Percentiles rank a stretch among this genome's conserved stretches.
These are phyloP conservation scores for Myxozyma udenii DNA, from an alignment of 805 yeast species.

Conservation along the genomic window DNA sequence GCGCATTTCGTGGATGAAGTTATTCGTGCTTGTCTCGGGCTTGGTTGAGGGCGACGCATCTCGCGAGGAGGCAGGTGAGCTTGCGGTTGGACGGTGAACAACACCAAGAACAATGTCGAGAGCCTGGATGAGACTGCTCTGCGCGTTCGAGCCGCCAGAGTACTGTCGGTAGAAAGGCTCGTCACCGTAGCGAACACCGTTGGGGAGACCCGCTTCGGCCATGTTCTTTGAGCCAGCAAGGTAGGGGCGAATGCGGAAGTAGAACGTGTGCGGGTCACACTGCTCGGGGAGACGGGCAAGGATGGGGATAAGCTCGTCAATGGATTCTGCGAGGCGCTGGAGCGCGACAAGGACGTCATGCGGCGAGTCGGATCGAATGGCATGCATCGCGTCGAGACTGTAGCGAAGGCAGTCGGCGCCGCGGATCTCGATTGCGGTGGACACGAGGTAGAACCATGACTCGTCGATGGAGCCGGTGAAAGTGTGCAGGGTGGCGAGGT, in stretches of 20 bases:
- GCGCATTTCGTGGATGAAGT: slow-evolving; percentile 80
- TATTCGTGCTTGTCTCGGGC: slow-evolving; percentile 32
- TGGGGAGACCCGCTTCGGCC: slow-evolving; percentile 76
- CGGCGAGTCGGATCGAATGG: slow-evolving; percentile 50
- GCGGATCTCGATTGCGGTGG: slow-evolving; percentile 77
- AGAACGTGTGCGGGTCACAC: slow-evolving; percentile 92
- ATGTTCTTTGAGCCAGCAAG: slow-evolving; percentile 94
- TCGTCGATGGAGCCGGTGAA: slow-evolving; percentile 90
- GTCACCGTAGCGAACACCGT: slow-evolving; percentile 72
- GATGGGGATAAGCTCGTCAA: slow-evolving; percentile 69
- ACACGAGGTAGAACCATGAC: slow-evolving; percentile 87
- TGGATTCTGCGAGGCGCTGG: slow-evolving; percentile 66
- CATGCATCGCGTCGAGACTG: slow-evolving; percentile 65
- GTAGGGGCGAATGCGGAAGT: slow-evolving; percentile 80
- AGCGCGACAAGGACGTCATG: slow-evolving; percentile 46
- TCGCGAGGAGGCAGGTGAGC: slow-evolving; percentile 4
- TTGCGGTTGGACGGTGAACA: slow-evolving; percentile 66
- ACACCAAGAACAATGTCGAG: slow-evolving; percentile 74
- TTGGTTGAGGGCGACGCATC: slow-evolving; percentile 45
- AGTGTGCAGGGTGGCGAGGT: slow-evolving; percentile 74
- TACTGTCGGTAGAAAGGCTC: slow-evolving; percentile 32
- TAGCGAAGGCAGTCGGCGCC: slow-evolving; percentile 69
- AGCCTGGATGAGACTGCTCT: slow-evolving; percentile 83
- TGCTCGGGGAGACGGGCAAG: slow-evolving; percentile 83
- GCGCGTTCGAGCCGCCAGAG: slow-evolving; percentile 93